Evolutionary conservation across 169 alveolate species (phyloP).

Genomic region (Eimeria necatrix): DNA sequence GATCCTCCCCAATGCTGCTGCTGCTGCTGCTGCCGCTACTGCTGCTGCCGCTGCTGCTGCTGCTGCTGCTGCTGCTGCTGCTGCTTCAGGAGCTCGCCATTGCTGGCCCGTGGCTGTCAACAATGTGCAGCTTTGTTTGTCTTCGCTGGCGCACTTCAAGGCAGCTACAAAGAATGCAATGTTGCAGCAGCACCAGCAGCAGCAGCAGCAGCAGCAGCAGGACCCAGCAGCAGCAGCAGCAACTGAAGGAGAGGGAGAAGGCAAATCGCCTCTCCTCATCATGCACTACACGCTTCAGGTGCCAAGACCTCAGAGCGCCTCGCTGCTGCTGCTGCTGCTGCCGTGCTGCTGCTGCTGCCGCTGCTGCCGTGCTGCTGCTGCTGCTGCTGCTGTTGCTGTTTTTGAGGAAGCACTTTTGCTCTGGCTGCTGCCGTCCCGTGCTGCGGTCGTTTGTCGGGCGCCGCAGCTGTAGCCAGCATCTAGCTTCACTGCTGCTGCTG

Average conservation of each 20-base stretch:
- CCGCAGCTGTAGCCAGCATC: too few species aligned
- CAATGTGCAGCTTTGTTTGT: slow-evolving; percentile 18
- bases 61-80: slow-evolving; percentile 21
- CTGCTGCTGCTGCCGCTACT: neutral
- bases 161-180: slow-evolving; percentile 7
- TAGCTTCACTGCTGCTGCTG: neutral
- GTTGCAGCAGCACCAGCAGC: slow-evolving; percentile 48
- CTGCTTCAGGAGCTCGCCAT: slow-evolving; percentile 32
- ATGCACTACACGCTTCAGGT: slow-evolving; percentile 33
- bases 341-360: too few species aligned
- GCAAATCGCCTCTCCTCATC: slow-evolving; percentile 11
- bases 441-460: too few species aligned
- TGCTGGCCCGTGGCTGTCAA: slow-evolving; percentile 28
- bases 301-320: neutral
- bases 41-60: slow-evolving; percentile 2
- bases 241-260: neutral
- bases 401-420: neutral
- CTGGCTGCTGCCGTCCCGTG: neutral
- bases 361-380: too few species aligned
- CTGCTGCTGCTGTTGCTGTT: neutral
- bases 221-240: neutral
- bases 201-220: neutral
- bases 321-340: too few species aligned
- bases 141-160: slow-evolving; percentile 20
- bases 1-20: neutral